phyloP scores from a whole-genome alignment of 1,284 basidiomycete genomes.

The Sporisorium graminicola region DNA sequence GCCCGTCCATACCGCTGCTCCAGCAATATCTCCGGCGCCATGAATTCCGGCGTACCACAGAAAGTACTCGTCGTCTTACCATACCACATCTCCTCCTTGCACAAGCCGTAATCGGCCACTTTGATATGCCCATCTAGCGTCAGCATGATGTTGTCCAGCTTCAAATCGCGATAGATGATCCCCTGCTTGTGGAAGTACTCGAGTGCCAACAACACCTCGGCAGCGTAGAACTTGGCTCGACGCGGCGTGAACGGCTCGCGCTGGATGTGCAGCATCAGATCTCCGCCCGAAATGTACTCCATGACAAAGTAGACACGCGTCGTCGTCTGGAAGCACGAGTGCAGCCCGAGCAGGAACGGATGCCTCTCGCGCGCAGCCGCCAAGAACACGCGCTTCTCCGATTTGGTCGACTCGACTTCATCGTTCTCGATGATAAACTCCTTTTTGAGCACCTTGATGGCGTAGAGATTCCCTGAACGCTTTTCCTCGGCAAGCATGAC shows the following conservation, averaged over 20 bases:
- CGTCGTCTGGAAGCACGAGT: constrained; percentile 99
- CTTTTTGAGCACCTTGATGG: constrained; percentile 99
- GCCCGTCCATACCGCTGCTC: constrained; percentile 98
- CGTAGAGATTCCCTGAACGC: constrained; percentile 85
- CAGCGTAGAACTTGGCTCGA: constrained; percentile 96
- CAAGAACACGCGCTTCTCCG: constrained; percentile 98
- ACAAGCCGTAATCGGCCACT: constrained; percentile 98
- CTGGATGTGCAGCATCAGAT: constrained; percentile 86
- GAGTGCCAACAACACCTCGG: constrained; percentile 94
- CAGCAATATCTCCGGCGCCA: constrained; percentile 99
- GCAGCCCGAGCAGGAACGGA: constrained; percentile 94
- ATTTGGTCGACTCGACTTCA: constrained; percentile 99
- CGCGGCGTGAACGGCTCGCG: constrained; percentile 83
- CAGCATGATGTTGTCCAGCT: constrained; percentile 97
- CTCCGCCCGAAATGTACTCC: constrained; percentile 81
- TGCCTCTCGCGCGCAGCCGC: constrained; percentile 95
- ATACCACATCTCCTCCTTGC: constrained; percentile 99
- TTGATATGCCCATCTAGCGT: constrained; percentile 98
- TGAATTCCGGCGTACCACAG: constrained; percentile 99
- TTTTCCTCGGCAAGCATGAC: constrained; percentile 99
- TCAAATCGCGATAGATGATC: constrained; percentile 88
- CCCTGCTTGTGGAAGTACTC: constrained; percentile 99
- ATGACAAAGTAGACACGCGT: constrained; percentile 91
- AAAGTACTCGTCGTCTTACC: constrained; percentile 98
- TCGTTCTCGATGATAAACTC: constrained; percentile 99